Percentiles rank a stretch among this genome's conserved stretches.
Evolutionary conservation across 176 grass and related monocot species (phyloP).

Genomic region (Leersia perrieri): DNA sequence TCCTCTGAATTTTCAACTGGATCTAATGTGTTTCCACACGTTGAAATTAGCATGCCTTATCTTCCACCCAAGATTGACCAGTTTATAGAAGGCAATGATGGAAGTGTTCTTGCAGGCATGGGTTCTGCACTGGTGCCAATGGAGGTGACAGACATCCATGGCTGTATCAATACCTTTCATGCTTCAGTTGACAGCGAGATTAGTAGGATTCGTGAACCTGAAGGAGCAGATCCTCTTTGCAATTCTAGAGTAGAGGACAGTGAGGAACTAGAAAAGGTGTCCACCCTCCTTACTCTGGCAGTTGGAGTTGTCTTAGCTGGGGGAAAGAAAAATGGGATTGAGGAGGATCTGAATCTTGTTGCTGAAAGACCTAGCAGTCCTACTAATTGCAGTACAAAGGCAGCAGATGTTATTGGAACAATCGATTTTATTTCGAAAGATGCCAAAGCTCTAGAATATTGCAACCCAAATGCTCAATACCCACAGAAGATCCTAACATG

Average conservation of each 20-base stretch:
- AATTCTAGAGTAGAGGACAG: slow-evolving; percentile 20
- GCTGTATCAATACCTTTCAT: neutral
- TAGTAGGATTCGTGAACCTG: slow-evolving; percentile 22
- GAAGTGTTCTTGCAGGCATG: neutral
- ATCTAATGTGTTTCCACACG: neutral
- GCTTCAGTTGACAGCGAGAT: slow-evolving; percentile 1
- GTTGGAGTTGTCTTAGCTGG: neutral
- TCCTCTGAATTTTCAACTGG: slow-evolving; percentile 26
- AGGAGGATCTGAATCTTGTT: slow-evolving; percentile 34
- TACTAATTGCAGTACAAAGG: slow-evolving; percentile 1
- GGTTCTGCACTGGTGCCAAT: neutral
- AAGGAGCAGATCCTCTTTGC: slow-evolving; percentile 1
- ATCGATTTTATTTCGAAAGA: slow-evolving; percentile 3
- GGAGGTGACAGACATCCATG: neutral
- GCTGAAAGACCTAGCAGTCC: neutral
- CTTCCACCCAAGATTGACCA: neutral
- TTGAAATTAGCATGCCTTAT: slow-evolving; percentile 1
- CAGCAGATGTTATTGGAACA: neutral
- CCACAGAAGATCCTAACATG: slow-evolving; percentile 10
- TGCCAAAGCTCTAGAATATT: slow-evolving; percentile 19
- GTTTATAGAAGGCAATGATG: slow-evolving; percentile 12
- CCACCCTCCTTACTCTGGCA: neutral
- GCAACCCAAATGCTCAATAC: neutral
- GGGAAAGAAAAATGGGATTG: neutral
- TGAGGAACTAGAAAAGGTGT: slow-evolving; percentile 35